These are phyloP conservation scores for Aurinia saxatilis DNA, from an alignment of 345 rosid species.

Conservation along the genomic window DNA sequence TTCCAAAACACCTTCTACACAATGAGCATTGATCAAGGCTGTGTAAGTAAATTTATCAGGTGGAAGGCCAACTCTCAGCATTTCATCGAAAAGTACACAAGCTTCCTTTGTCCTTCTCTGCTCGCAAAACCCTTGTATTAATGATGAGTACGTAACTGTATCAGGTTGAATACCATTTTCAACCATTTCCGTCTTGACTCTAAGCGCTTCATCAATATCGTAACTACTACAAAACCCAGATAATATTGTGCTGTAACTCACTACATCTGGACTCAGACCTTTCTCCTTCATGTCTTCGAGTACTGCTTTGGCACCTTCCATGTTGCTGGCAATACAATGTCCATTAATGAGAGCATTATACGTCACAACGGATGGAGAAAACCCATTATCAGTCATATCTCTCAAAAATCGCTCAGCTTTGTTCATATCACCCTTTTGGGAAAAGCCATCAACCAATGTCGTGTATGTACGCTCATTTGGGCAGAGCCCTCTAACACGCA, in stretches of 20 bases:
- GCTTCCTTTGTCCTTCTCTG: constrained; percentile 67
- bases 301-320: constrained; percentile 54
- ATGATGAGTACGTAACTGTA: constrained; percentile 59
- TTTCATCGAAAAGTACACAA: constrained; percentile 61
- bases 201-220: constrained; percentile 57
- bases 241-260: constrained; percentile 73
- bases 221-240: constrained; percentile 59
- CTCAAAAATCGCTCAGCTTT: constrained; percentile 52
- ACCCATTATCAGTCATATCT: constrained; percentile 61
- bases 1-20: constrained; percentile 54
- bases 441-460: constrained; percentile 76
- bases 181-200: constrained; percentile 54
- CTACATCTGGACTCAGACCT: constrained; percentile 66
- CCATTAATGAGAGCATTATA: constrained; percentile 77
- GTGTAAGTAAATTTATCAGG: constrained; percentile 78
- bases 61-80: constrained; percentile 40
- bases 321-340: constrained; percentile 53
- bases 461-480: constrained; percentile 82
- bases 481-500: constrained; percentile 65
- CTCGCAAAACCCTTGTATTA: constrained; percentile 71
- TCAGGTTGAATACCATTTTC: constrained; percentile 58
- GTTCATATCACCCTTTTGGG: constrained; percentile 53
- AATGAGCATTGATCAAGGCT: constrained; percentile 62
- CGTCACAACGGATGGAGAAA: constrained; percentile 70
- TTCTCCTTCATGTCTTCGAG: constrained; percentile 47